These are phyloP conservation scores for Cystobasidium ongulense DNA, from an alignment of 768 basidiomycete species.

Conservation along the genomic window DNA sequence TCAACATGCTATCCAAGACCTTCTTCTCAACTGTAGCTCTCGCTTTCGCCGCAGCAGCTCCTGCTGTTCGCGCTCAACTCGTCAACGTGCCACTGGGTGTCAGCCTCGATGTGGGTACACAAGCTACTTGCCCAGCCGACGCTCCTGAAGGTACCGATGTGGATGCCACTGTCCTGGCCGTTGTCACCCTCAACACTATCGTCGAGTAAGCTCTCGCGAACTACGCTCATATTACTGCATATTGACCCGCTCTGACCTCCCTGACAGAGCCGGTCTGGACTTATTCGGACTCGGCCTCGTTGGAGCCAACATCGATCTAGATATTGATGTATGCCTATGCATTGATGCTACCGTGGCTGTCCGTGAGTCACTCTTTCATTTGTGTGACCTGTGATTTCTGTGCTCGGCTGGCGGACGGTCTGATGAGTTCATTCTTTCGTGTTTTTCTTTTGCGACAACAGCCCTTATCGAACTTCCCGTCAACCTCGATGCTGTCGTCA, in stretches of 20 bases:
- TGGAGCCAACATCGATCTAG: neutral
- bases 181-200: neutral
- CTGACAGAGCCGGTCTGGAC: neutral
- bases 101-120: neutral
- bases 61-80: neutral
- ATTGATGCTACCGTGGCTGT: neutral
- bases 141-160: neutral
- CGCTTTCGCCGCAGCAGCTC: neutral
- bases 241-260: neutral
- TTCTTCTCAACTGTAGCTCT: neutral
- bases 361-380: neutral
- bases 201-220: neutral
- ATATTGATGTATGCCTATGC: slow-evolving; percentile 15
- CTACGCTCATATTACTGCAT: neutral
- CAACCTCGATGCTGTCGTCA: neutral
- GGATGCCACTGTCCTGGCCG: neutral
- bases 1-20: neutral
- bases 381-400: neutral
- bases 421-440: too few species aligned
- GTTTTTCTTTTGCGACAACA: neutral
- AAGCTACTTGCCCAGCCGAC: neutral
- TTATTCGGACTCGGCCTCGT: neutral
- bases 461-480: slow-evolving; percentile 5
- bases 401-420: neutral
- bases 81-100: neutral